phyloP scores from a whole-genome alignment of 352 stramenopile species.

The Peronospora destructor region DNA sequence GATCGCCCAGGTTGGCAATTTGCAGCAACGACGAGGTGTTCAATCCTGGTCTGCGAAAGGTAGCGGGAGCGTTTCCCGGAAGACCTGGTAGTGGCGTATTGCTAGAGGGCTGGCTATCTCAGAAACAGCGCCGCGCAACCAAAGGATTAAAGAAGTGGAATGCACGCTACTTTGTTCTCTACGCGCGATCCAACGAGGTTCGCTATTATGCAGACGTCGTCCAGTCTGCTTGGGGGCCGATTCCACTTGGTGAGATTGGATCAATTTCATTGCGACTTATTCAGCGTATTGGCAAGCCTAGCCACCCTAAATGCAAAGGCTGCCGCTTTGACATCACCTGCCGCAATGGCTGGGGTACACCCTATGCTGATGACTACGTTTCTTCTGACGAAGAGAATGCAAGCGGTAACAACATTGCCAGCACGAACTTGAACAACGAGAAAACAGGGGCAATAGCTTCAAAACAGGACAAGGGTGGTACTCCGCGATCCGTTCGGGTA shows the following conservation, averaged over 20 bases:
- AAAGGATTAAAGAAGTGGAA: constrained; percentile 85
- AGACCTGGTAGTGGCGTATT: constrained; percentile 59
- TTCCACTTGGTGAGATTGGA: constrained; percentile 70
- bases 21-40: constrained; percentile 28
- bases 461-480: constrained; percentile 44
- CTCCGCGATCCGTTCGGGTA: constrained; percentile 53
- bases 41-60: constrained; percentile 49
- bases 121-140: constrained; percentile 72
- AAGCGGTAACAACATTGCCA: constrained; percentile 25
- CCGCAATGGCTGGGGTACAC: constrained; percentile 66
- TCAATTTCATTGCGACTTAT: constrained; percentile 78
- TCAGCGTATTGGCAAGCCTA: constrained; percentile 71
- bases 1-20: constrained; percentile 20
- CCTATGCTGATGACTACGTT: constrained; percentile 75
- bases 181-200: constrained; percentile 65
- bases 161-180: constrained; percentile 74
- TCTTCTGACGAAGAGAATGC: constrained; percentile 66
- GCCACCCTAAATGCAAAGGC: constrained; percentile 74
- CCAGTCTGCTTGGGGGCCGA: constrained; percentile 65
- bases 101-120: constrained; percentile 71
- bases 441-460: constrained; percentile 11
- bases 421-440: constrained; percentile 17
- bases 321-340: constrained; percentile 82
- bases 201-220: constrained; percentile 78
- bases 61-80: constrained; percentile 42